phyloP scores from a whole-genome alignment of 179 eudicot genomes.

The Silene noctiflora region DNA sequence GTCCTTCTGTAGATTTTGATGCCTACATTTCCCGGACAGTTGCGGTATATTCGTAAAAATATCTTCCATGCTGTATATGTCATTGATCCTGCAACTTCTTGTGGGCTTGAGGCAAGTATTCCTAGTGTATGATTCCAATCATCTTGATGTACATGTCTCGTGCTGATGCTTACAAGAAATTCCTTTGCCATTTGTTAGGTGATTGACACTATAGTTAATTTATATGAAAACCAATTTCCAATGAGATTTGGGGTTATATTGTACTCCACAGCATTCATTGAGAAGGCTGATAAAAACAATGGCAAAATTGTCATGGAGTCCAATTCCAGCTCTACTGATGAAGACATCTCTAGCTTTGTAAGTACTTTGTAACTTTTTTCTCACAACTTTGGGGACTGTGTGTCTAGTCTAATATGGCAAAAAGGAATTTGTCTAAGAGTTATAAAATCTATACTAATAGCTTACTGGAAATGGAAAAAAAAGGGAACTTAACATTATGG shows the following conservation, averaged over 20 bases:
- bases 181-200: conserved; percentile 40
- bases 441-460: background rate
- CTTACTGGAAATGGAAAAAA: background rate
- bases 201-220: conserved; percentile 56
- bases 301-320: conserved; percentile 43
- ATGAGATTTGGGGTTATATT: conserved; percentile 84
- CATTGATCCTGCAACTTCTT: conserved; percentile 77
- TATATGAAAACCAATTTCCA: conserved; percentile 87
- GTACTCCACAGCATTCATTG: conserved; percentile 55
- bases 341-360: conserved; percentile 86
- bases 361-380: background rate
- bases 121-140: background rate
- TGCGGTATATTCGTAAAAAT: conserved; percentile 92
- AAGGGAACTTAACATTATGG: background rate
- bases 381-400: background rate
- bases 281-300: conserved; percentile 49
- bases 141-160: background rate
- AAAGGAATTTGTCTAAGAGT: background rate
- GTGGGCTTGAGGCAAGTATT: conserved; percentile 91
- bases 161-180: conserved; percentile 23
- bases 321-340: conserved; percentile 32
- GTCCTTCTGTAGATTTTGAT: conserved; percentile 68
- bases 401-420: background rate
- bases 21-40: conserved; percentile 98
- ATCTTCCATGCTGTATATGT: conserved; percentile 85